Evolutionary conservation across 495 filamentous ascomycete species (phyloP).

Genomic region (Aspergillus ostianus): DNA sequence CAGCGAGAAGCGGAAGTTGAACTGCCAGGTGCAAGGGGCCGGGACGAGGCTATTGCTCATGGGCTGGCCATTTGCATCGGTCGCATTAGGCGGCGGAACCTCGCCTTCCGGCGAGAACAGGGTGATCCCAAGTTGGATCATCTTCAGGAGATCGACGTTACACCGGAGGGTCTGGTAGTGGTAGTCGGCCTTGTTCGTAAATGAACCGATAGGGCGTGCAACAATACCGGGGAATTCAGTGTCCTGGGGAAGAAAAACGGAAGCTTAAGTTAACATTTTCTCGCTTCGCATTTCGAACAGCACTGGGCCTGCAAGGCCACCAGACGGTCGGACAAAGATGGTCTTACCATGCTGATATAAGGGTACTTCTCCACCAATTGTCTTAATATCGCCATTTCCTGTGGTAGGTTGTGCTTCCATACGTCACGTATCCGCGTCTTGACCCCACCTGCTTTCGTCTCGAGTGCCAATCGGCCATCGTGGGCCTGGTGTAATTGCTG

Average conservation of each 20-base stretch:
- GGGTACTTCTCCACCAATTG: slow-evolving; percentile 83
- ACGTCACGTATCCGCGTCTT: slow-evolving; percentile 88
- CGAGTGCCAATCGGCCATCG: slow-evolving; percentile 45
- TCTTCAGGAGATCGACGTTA: slow-evolving; percentile 94
- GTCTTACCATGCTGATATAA: slow-evolving; percentile 90
- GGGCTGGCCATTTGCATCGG: slow-evolving; percentile 53
- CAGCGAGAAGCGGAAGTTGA: slow-evolving; percentile 96
- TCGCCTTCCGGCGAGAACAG: slow-evolving; percentile 87
- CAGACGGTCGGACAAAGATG: slow-evolving; percentile 1
- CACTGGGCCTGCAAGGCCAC: neutral
- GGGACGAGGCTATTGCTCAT: slow-evolving; percentile 56
- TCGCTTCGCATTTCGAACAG: neutral
- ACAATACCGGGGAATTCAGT: slow-evolving; percentile 98
- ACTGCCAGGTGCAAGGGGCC: slow-evolving; percentile 92
- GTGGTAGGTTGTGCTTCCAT: slow-evolving; percentile 86
- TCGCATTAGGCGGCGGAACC: slow-evolving; percentile 65
- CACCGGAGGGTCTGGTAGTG: slow-evolving; percentile 97
- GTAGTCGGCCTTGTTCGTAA: slow-evolving; percentile 92
- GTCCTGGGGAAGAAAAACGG: slow-evolving; percentile 57
- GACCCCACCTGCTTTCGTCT: slow-evolving; percentile 43
- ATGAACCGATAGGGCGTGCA: slow-evolving; percentile 88
- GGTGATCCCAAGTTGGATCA: slow-evolving; percentile 94
- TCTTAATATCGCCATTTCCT: slow-evolving; percentile 81
- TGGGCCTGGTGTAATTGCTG: slow-evolving; percentile 56
- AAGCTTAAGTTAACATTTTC: neutral